Percentiles rank a stretch among this genome's conserved stretches.
phyloP scores from a whole-genome alignment of 2,329 filamentous ascomycete species.

The Claviceps spartinae region DNA sequence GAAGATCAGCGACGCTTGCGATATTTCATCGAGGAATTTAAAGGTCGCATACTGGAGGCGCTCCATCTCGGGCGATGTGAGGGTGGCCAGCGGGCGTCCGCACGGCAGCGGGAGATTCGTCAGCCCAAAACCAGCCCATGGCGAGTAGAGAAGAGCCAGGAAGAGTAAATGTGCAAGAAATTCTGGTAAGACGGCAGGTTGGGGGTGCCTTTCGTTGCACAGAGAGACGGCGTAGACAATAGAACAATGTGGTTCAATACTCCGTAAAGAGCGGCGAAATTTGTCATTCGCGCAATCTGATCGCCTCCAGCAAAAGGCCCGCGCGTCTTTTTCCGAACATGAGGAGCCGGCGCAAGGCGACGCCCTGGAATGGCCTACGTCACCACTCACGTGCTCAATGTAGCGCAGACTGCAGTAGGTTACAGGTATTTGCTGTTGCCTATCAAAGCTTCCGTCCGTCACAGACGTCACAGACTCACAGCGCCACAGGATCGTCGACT shows the following conservation, averaged over 20 bases:
- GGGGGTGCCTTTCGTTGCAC: not conserved
- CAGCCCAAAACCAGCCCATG: constrained; percentile 56
- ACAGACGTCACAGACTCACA: not conserved
- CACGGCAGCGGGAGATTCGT: constrained; percentile 25
- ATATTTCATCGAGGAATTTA: too few relatives aligned
- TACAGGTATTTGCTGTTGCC: too few relatives aligned
- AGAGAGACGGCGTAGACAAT: not conserved
- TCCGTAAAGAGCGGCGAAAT: not conserved
- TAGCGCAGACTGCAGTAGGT: too few relatives aligned
- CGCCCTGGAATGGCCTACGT: constrained; percentile 8
- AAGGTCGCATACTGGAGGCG: constrained; percentile 20
- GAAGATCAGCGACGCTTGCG: too few relatives aligned
- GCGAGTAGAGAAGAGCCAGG: not conserved
- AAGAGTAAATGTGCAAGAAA: not conserved
- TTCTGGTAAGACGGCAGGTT: not conserved
- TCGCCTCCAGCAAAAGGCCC: not conserved
- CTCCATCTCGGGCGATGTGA: constrained; percentile 13
- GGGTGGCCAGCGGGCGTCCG: constrained; percentile 21
- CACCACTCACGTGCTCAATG: constrained; percentile 5
- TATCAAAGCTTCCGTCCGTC: not conserved
- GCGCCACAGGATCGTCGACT: not conserved
- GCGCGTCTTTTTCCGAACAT: not conserved
- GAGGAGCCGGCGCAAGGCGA: not conserved
- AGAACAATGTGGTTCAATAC: not conserved
- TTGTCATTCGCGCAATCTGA: constrained; percentile 1